phyloP scores from a whole-genome alignment of 768 basidiomycete genomes.

The Xerocomellus dryophilus region DNA sequence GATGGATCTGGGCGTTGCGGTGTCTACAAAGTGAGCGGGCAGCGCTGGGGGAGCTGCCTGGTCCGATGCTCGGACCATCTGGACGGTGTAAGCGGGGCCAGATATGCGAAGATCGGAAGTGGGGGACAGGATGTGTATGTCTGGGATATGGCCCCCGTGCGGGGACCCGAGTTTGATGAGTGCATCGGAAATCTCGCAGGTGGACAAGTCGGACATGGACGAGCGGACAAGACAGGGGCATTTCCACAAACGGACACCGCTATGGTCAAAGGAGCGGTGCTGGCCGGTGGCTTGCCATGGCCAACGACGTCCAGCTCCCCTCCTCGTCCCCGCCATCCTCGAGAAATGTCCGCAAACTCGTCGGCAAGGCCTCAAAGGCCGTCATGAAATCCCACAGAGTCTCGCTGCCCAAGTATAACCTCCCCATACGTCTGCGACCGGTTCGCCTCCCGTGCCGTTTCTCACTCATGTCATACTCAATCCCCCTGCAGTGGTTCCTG shows the following conservation, averaged over 20 bases:
- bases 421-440: slow-evolving; percentile 71
- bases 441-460: slow-evolving; percentile 35
- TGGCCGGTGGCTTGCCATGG: slow-evolving; percentile 5
- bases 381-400: slow-evolving; percentile 72
- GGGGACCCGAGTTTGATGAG: slow-evolving; percentile 72
- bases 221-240: background rate
- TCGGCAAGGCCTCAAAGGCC: slow-evolving; percentile 47
- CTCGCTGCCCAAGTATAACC: slow-evolving; percentile 60
- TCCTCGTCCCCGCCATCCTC: slow-evolving; percentile 12
- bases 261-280: no score
- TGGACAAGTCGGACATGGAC: slow-evolving; percentile 45
- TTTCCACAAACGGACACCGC: background rate
- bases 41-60: slow-evolving; percentile 55
- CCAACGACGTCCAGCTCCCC: slow-evolving; percentile 4
- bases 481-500: slow-evolving; percentile 70
- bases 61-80: slow-evolving; percentile 66
- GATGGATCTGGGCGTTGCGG: slow-evolving; percentile 58
- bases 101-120: slow-evolving; percentile 48
- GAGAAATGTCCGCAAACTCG: slow-evolving; percentile 32
- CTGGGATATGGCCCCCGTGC: slow-evolving; percentile 79
- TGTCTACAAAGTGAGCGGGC: slow-evolving; percentile 78
- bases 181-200: slow-evolving; percentile 88
- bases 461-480: slow-evolving; percentile 6
- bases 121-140: slow-evolving; percentile 54
- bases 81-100: slow-evolving; percentile 84